Percentiles rank a stretch among this genome's conserved stretches.
phyloP scores from a whole-genome alignment of 2,329 filamentous ascomycete genomes.

The Raffaelea deltoideospora region DNA sequence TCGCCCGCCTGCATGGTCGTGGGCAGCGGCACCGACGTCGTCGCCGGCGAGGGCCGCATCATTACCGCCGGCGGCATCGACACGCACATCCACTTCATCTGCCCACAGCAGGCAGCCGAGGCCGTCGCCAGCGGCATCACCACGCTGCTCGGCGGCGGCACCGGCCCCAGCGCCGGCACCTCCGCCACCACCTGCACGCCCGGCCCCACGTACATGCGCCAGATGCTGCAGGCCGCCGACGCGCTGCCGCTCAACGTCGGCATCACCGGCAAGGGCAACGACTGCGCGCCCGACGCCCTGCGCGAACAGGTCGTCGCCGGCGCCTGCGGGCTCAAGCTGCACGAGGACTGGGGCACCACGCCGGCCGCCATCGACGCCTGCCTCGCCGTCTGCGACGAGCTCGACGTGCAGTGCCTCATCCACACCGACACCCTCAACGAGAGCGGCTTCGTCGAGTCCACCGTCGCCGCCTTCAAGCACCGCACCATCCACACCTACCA shows the following conservation, averaged over 20 bases:
- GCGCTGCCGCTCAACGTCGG: slow-evolving; percentile 71
- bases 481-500: slow-evolving; percentile 94
- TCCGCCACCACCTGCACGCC: slow-evolving; percentile 91
- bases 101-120: slow-evolving; percentile 79
- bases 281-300: slow-evolving; percentile 54
- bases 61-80: slow-evolving; percentile 84
- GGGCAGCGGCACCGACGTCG: slow-evolving; percentile 78
- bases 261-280: slow-evolving; percentile 89
- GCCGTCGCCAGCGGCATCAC: slow-evolving; percentile 76
- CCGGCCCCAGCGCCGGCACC: slow-evolving; percentile 79
- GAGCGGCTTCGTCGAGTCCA: slow-evolving; percentile 91
- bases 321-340: slow-evolving; percentile 79
- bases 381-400: slow-evolving; percentile 71
- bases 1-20: slow-evolving; percentile 56
- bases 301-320: slow-evolving; percentile 71
- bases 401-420: slow-evolving; percentile 85
- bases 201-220: slow-evolving; percentile 62
- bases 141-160: slow-evolving; percentile 80
- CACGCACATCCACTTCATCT: slow-evolving; percentile 87
- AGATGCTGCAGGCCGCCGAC: slow-evolving; percentile 85
- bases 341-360: slow-evolving; percentile 92
- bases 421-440: slow-evolving; percentile 96
- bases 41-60: slow-evolving; percentile 82
- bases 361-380: slow-evolving; percentile 85
- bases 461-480: slow-evolving; percentile 68